Percentiles rank a stretch among this genome's conserved stretches.
phyloP scores from a whole-genome alignment of 169 alveolate species.

The Pseudocohnilembus persalinus region DNA sequence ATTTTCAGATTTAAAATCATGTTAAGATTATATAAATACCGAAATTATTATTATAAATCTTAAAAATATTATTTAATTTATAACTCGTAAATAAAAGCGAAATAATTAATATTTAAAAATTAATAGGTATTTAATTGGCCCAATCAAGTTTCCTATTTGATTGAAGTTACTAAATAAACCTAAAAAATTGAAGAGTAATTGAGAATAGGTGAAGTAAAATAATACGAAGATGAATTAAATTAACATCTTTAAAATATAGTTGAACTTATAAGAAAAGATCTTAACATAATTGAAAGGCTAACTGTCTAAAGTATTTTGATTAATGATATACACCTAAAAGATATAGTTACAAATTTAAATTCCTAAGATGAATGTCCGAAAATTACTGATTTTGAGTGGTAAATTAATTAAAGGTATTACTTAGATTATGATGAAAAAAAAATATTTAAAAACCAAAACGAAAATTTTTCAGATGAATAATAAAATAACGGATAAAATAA shows the following conservation, averaged over 20 bases:
- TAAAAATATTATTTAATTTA: no score
- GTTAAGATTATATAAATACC: no score
- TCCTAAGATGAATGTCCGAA: conserved; percentile 49
- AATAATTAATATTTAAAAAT: no score
- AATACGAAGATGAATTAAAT: conserved; percentile 67
- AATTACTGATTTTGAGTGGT: conserved; percentile 87
- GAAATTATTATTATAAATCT: no score
- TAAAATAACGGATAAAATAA: conserved; percentile 57
- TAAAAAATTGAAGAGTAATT: conserved; percentile 52
- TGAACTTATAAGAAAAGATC: conserved; percentile 84
- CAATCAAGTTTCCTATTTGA: conserved; percentile 85
- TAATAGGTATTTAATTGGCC: conserved; percentile 87
- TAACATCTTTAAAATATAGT: conserved; percentile 79
- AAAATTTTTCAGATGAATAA: no score
- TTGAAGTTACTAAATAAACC: conserved; percentile 85
- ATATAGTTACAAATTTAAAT: conserved; percentile 73
- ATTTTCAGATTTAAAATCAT: no score
- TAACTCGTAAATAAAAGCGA: background rate
- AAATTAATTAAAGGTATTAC: conserved; percentile 88
- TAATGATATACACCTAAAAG: conserved; percentile 89
- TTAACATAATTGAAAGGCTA: conserved; percentile 75
- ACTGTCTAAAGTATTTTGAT: conserved; percentile 89
- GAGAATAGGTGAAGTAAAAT: conserved; percentile 42
- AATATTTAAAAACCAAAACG: no score
- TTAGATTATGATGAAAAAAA: conserved; percentile 58